Evolutionary conservation across 2,329 filamentous ascomycete genomes (phyloP).

Genomic region (Fusarium sp.): DNA sequence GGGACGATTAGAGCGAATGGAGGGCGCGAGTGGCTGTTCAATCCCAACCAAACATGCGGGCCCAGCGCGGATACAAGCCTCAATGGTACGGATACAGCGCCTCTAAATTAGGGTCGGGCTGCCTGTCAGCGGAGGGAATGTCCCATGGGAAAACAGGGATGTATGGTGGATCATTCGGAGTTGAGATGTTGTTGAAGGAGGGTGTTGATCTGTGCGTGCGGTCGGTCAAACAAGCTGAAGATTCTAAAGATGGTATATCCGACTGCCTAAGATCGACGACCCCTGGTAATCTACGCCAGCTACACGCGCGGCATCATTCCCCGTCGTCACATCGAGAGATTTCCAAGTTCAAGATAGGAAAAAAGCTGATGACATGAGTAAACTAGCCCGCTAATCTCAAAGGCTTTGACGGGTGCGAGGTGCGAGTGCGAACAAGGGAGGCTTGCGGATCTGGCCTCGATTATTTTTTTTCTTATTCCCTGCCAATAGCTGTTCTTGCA

Average conservation of each 20-base stretch:
- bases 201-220: background rate
- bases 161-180: background rate
- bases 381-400: background rate
- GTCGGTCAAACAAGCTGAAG: background rate
- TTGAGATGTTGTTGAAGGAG: background rate
- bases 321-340: background rate
- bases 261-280: background rate
- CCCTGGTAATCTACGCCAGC: background rate
- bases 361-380: background rate
- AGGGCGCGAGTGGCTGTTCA: background rate
- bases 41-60: background rate
- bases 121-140: constrained; percentile 26
- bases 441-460: background rate
- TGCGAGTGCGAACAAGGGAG: background rate
- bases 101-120: constrained; percentile 18
- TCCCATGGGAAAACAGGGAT: background rate
- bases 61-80: background rate
- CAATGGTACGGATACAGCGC: background rate
- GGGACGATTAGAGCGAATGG: background rate
- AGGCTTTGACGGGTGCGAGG: constrained; percentile 2
- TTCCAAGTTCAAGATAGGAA: no score
- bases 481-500: background rate
- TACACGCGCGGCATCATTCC: background rate
- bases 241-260: background rate
- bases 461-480: background rate